Evolutionary conservation across 2,329 filamentous ascomycete genomes (phyloP).

Genomic region (Pestalotiopsis fici): DNA sequence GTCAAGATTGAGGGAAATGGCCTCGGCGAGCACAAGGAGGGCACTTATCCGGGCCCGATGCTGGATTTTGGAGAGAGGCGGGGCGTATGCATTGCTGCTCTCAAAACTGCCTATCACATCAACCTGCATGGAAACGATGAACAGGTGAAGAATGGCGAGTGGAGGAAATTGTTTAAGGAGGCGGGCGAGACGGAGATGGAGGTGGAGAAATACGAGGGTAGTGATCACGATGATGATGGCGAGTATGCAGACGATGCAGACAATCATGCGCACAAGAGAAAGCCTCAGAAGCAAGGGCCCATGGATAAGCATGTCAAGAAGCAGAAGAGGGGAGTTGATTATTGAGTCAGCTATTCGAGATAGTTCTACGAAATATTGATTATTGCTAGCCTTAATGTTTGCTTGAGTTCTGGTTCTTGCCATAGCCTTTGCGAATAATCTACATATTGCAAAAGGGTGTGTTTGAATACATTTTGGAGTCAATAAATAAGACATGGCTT

Average conservation of each 20-base stretch:
- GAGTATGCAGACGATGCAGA: slow-evolving; percentile 27
- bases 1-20: slow-evolving; percentile 57
- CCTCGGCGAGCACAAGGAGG: slow-evolving; percentile 39
- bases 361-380: background rate
- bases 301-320: slow-evolving; percentile 34
- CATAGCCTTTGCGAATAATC: too few species aligned
- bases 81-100: slow-evolving; percentile 62
- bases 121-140: slow-evolving; percentile 65
- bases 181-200: slow-evolving; percentile 40
- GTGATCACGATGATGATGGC: slow-evolving; percentile 33
- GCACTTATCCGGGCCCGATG: slow-evolving; percentile 72
- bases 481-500: too few species aligned
- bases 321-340: slow-evolving; percentile 17
- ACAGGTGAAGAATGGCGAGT: slow-evolving; percentile 61
- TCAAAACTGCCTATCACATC: slow-evolving; percentile 71
- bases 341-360: background rate
- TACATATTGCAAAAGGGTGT: too few species aligned
- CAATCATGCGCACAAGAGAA: slow-evolving; percentile 15
- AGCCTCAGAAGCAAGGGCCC: slow-evolving; percentile 23
- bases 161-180: slow-evolving; percentile 47
- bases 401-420: too few species aligned
- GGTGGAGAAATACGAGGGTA: slow-evolving; percentile 28
- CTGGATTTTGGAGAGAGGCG: slow-evolving; percentile 71
- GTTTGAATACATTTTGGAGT: too few species aligned
- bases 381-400: too few species aligned